phyloP scores from a whole-genome alignment of 768 basidiomycete species.

The Boletus reticulatus region DNA sequence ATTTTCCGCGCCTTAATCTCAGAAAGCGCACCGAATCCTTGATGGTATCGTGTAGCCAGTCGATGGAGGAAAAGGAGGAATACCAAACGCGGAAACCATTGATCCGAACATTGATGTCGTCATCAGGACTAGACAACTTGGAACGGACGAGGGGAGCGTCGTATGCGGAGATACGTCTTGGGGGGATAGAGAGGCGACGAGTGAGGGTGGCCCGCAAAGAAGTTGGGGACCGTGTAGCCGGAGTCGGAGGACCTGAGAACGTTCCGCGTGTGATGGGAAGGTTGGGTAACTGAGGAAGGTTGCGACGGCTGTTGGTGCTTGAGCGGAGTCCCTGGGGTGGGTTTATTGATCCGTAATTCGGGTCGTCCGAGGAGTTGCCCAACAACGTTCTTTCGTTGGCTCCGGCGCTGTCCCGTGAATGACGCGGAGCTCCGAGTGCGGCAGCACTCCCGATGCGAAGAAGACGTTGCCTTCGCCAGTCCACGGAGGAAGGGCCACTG shows the following conservation, averaged over 20 bases:
- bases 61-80: conserved; percentile 85
- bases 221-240: conserved; percentile 31
- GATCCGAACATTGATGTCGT: conserved; percentile 58
- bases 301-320: conserved; percentile 34
- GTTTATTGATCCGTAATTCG: conserved; percentile 58
- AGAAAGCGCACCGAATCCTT: conserved; percentile 87
- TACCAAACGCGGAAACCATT: conserved; percentile 90
- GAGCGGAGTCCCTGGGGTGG: conserved; percentile 28
- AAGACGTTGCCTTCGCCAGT: conserved; percentile 60
- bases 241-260: conserved; percentile 37
- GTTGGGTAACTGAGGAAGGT: conserved; percentile 36
- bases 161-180: conserved; percentile 73
- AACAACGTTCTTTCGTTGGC: conserved; percentile 38
- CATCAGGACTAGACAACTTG: conserved; percentile 33
- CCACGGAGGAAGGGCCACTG: conserved; percentile 52
- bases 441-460: conserved; percentile 45
- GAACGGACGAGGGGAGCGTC: conserved; percentile 46
- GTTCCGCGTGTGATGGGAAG: conserved; percentile 32
- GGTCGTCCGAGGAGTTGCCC: conserved; percentile 24
- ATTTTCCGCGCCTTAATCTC: conserved; percentile 65
- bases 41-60: conserved; percentile 96
- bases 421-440: background rate
- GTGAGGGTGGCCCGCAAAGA: conserved; percentile 35
- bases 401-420: background rate
- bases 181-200: conserved; percentile 36